A percentile compares a stretch with the other conserved stretches of the same genome.
Evolutionary conservation across 2,329 filamentous ascomycete genomes (phyloP).

Genomic region (Fusarium continuum): DNA sequence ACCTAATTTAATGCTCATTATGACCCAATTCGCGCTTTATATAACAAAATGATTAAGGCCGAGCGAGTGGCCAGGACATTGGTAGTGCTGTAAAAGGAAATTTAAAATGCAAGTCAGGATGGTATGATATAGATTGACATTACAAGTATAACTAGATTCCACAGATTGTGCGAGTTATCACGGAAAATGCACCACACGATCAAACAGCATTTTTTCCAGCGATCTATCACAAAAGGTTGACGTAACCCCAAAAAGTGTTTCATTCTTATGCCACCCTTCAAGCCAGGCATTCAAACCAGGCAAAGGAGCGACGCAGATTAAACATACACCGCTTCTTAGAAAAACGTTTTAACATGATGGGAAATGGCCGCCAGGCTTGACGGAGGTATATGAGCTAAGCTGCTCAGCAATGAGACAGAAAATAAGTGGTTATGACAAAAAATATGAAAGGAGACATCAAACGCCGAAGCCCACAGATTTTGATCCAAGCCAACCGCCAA

Average conservation of each 20-base stretch:
- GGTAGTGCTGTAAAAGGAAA: too few species aligned
- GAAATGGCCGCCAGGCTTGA: conserved; percentile 39
- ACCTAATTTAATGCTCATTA: too few species aligned
- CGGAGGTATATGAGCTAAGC: conserved; percentile 40
- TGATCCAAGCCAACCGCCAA: conserved; percentile 46
- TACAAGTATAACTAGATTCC: too few species aligned
- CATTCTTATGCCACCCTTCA: conserved; percentile 32
- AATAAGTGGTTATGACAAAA: conserved; percentile 28
- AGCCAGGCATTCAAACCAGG: conserved; percentile 27
- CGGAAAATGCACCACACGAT: too few species aligned
- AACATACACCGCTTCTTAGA: conserved; percentile 39
- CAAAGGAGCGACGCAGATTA: conserved; percentile 39
- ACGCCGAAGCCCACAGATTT: conserved; percentile 47
- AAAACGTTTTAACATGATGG: conserved; percentile 42
- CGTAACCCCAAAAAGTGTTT: conserved; percentile 27
- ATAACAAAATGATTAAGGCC: too few species aligned
- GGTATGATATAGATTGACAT: too few species aligned
- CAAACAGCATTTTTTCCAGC: too few species aligned
- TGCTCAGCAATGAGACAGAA: conserved; percentile 32
- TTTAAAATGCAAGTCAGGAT: too few species aligned
- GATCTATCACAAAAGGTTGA: too few species aligned
- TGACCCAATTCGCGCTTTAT: conserved; percentile 84
- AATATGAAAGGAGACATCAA: conserved; percentile 38
- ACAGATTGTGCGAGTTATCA: too few species aligned
- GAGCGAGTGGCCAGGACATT: too few species aligned